phyloP scores from a whole-genome alignment of 495 filamentous ascomycete genomes.

The Pyrenula aspistea region DNA sequence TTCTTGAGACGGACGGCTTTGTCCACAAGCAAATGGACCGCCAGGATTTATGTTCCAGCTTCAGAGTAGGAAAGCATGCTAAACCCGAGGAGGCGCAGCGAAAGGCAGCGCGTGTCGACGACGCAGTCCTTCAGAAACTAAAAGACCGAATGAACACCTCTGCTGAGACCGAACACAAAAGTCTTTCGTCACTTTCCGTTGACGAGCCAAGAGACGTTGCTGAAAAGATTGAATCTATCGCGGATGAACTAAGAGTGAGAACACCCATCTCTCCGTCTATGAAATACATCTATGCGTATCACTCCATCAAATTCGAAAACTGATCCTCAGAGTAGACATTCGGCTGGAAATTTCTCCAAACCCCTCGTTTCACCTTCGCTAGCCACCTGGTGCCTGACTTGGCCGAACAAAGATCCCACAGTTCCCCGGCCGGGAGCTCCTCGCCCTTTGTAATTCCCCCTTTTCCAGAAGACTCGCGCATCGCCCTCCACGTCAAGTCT shows the following conservation, averaged over 20 bases:
- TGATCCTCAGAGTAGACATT: slow-evolving; percentile 32
- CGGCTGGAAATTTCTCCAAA: slow-evolving; percentile 75
- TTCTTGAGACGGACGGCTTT: background rate
- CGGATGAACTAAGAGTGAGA: slow-evolving; percentile 1
- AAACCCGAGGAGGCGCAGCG: too few species aligned
- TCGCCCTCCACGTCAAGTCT: slow-evolving; percentile 8
- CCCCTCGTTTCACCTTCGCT: slow-evolving; percentile 71
- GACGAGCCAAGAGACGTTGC: background rate
- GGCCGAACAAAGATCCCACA: too few species aligned
- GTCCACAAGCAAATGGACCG: background rate
- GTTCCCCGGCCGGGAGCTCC: too few species aligned
- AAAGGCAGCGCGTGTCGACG: too few species aligned
- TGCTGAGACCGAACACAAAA: slow-evolving; percentile 2
- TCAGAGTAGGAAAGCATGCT: too few species aligned
- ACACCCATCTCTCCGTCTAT: too few species aligned
- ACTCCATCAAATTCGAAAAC: background rate
- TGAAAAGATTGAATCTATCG: background rate
- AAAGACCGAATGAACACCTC: background rate
- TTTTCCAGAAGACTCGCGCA: slow-evolving; percentile 11
- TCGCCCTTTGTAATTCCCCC: slow-evolving; percentile 5
- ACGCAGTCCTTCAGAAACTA: too few species aligned
- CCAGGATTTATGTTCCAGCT: too few species aligned
- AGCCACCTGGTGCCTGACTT: slow-evolving; percentile 23
- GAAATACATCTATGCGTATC: too few species aligned
- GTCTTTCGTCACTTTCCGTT: background rate